Evolutionary conservation across 345 rosid species (phyloP), one percentile per base, ranked within the genome.

Genomic region (Litchi chinensis): DNA sequence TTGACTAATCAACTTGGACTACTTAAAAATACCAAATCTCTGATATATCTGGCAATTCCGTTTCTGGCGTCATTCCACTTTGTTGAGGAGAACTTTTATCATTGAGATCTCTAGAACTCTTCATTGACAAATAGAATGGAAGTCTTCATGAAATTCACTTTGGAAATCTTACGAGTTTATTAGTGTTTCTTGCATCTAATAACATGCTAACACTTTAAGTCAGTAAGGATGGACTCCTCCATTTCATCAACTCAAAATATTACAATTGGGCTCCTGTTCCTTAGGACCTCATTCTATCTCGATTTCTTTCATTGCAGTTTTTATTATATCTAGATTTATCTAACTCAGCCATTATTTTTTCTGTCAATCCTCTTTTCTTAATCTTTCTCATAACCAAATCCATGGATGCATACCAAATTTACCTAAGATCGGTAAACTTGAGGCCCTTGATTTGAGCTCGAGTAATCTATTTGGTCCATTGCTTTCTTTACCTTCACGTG

Each of bases 301-400:
- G 86, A 87, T 41, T 87, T 71, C 71, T 3, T 39, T 19, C 68
- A 62, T 82, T 77, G 21, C 70, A 4, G 0, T 16, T 44, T 2
- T 56, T 59, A 16, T 6, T 4, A 5, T 59, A 48, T 19, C 79
- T 87, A 10, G 85, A 84, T 65, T 43, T 84, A 21, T 82, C 84
- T 0, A 22, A 59, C 15, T 37, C 84, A 10, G 74, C 43, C 5
- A 80, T 87, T 76, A 65, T 26, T 84, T 44, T 74, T 40, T 54
- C 78, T 50, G 68, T 2, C 10, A 12, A 5, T 15, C 75, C 2
- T 1, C 2, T 62, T 11, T 7, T 54, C 52, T 79, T 5, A 79
- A 83, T 63, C 57, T 85, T 13, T 85, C 85, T 28, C 18, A 43
- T 74, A 86, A 87, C 68, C 57, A n/a, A 6, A 54, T 87, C 50